Conservation (phyloP, 1,284 basidiomycete species). For the Trametes versicolor region DNA sequence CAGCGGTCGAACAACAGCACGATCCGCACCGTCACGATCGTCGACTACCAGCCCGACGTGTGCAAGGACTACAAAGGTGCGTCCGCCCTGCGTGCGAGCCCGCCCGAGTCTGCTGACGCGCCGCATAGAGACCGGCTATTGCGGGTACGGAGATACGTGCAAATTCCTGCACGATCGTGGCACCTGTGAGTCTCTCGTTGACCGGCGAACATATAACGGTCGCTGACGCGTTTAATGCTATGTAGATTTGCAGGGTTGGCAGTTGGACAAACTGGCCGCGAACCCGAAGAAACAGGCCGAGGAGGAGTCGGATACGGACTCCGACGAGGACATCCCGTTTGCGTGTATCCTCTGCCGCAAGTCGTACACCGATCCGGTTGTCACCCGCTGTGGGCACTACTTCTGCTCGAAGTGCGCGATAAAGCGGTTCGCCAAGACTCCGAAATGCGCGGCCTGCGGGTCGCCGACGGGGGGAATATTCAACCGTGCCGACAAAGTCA, state of each 20-base stretch:
- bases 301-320: constrained; percentile 67
- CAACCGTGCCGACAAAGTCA: constrained; percentile 87
- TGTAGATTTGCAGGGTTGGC: constrained; percentile 99
- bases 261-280: constrained; percentile 89
- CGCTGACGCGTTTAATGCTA: constrained; percentile 28
- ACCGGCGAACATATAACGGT: background rate
- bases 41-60: constrained; percentile 99
- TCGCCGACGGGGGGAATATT: constrained; percentile 95
- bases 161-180: constrained; percentile 94
- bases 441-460: constrained; percentile 96
- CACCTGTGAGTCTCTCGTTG: constrained; percentile 68
- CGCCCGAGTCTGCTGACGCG: background rate
- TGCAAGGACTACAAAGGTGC: constrained; percentile 99
- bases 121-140: constrained; percentile 92
- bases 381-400: constrained; percentile 97
- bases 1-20: constrained; percentile 82
- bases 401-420: constrained; percentile 96
- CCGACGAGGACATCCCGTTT: constrained; percentile 92
- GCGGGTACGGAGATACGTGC: constrained; percentile 98
- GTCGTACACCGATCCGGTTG: constrained; percentile 93
- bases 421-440: constrained; percentile 92
- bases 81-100: constrained; percentile 37
- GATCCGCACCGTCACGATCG: constrained; percentile 93
- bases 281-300: constrained; percentile 66
- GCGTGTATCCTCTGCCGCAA: constrained; percentile 97